phyloP scores from a whole-genome alignment of 2,329 filamentous ascomycete species.

The Epicoccum sorghinum region DNA sequence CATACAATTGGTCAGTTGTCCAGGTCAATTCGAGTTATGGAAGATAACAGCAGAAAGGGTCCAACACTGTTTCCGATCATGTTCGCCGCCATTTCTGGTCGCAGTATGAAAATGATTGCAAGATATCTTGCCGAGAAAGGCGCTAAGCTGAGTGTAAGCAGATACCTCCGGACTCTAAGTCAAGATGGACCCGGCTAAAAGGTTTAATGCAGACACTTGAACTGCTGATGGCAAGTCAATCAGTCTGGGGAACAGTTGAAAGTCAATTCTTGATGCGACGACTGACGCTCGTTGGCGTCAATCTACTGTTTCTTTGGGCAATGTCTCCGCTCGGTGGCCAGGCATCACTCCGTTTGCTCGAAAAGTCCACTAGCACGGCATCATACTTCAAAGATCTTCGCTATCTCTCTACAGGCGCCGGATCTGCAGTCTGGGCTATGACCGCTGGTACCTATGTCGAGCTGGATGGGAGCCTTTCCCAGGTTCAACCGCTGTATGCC shows the following conservation, averaged over 20 bases:
- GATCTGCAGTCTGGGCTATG: slow-evolving; percentile 3
- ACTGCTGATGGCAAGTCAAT: slow-evolving; percentile 45
- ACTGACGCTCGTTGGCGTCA: slow-evolving; percentile 38
- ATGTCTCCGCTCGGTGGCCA: slow-evolving; percentile 48
- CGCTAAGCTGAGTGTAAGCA: slow-evolving; percentile 36
- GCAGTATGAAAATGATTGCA: slow-evolving; percentile 46
- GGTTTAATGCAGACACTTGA: slow-evolving; percentile 37
- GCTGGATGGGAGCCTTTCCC: slow-evolving; percentile 18
- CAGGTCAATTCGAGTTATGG: neutral
- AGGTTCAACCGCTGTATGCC: slow-evolving; percentile 33
- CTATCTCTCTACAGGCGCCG: slow-evolving; percentile 40
- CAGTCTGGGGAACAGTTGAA: slow-evolving; percentile 46
- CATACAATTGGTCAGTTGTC: slow-evolving; percentile 30
- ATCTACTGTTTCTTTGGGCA: slow-evolving; percentile 44
- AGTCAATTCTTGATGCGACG: slow-evolving; percentile 40
- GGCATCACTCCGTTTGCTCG: slow-evolving; percentile 42
- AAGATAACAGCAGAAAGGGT: slow-evolving; percentile 20
- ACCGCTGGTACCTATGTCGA: neutral
- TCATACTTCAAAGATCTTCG: slow-evolving; percentile 20
- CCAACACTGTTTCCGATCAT: slow-evolving; percentile 47
- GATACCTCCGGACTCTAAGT: neutral
- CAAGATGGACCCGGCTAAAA: neutral
- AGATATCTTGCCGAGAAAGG: slow-evolving; percentile 43
- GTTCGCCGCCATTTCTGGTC: slow-evolving; percentile 44
- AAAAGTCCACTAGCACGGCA: slow-evolving; percentile 8